phyloP scores from a whole-genome alignment of 148 eudicot species.

The Nepenthes gracilis region DNA sequence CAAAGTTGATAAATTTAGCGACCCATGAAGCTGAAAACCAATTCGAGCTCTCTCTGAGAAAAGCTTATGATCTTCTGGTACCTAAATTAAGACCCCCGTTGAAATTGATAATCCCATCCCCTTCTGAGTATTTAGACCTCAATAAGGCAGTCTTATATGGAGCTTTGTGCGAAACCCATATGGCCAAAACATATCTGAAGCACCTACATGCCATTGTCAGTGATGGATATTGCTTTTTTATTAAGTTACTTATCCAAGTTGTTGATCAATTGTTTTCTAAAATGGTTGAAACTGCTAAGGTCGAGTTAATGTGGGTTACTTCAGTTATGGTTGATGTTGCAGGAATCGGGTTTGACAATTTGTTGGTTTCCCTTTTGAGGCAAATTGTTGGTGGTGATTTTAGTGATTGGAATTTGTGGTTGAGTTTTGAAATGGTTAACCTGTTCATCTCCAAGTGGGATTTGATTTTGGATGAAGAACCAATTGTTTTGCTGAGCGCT shows the following conservation, averaged over 20 bases:
- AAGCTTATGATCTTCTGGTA: slow-evolving; percentile 34
- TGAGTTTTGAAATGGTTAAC: slow-evolving; percentile 45
- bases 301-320: slow-evolving; percentile 63
- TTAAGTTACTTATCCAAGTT: slow-evolving; percentile 29
- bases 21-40: slow-evolving; percentile 49
- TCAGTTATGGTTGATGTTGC: slow-evolving; percentile 52
- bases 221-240: slow-evolving; percentile 63
- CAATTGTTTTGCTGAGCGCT: slow-evolving; percentile 49
- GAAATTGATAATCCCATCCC: slow-evolving; percentile 32
- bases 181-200: slow-evolving; percentile 42
- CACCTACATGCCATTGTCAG: slow-evolving; percentile 59
- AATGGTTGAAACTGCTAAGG: slow-evolving; percentile 37
- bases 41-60: slow-evolving; percentile 44
- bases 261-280: slow-evolving; percentile 54
- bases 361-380: slow-evolving; percentile 79
- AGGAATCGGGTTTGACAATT: slow-evolving; percentile 43
- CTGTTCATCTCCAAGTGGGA: slow-evolving; percentile 56
- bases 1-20: slow-evolving; percentile 31
- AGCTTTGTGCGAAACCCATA: slow-evolving; percentile 46
- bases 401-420: slow-evolving; percentile 77
- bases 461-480: slow-evolving; percentile 51
- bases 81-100: slow-evolving; percentile 64
- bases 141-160: slow-evolving; percentile 65
- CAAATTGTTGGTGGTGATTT: slow-evolving; percentile 66
- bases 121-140: slow-evolving; percentile 36